Evolutionary conservation across 73 alveolate species (phyloP), one percentile per base, ranked within the genome.

Genomic region (Uronychia setigera): DNA sequence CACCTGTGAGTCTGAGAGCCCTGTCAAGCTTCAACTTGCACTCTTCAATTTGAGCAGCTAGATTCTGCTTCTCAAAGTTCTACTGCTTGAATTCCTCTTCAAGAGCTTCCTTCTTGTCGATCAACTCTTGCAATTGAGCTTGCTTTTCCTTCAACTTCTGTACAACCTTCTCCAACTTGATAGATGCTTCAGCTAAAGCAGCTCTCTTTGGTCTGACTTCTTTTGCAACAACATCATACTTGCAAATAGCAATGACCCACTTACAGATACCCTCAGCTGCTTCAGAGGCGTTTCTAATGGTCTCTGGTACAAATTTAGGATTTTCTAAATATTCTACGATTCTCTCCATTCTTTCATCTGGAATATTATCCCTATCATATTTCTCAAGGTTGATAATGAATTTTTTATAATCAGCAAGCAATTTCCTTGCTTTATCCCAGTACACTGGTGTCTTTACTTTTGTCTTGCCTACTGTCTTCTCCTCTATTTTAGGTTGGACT

Each of bases 181-280:
- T 93, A 59, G 94, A 79, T n/a, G 99, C 99, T 83, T 88, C 87
- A 58, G 90, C 98, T 84, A 95, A 93, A 57, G 96, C 97, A 67
- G 93, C 99, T 96, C 97, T 91, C 81, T 96, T 92, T 19, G 99
- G 99, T 67, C 94, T 94, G 32, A 97, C 93, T 86, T 95, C 98
- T 76, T 95, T 96, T 76, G 97, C 95, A 1, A 97, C 96, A 59
- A 89, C 79, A 77, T 94, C 93, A 59, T 83, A 94, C 76, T 92
- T 91, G 91, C 92, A 94, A 32, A 94, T 92, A 31, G 98, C 97
- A 29, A 93, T 60, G 1, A 92, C 97, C 97, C 98, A 94, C 76
- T 92, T 88, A 81, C 98, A 94, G 32, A 94, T 86, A 77, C 98
- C 98, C 80, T 95, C 98, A 27, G 99, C 98, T 27, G 98, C 98